These are phyloP conservation scores for Zasmidium citrigriseum DNA, from an alignment of 2,329 filamentous ascomycete species.

Conservation along the genomic window DNA sequence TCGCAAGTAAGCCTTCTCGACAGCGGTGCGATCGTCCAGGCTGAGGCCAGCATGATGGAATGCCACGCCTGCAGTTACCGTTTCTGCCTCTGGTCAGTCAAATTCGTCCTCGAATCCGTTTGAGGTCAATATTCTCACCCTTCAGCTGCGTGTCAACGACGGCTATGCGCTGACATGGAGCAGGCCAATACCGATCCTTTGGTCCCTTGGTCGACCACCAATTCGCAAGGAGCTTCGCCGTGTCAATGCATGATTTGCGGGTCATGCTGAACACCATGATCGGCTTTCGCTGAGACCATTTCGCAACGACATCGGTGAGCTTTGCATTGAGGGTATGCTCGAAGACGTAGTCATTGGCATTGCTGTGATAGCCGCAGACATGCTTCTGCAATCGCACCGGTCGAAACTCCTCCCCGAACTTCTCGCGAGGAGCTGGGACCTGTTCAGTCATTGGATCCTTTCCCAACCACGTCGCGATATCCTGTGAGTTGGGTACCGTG, in stretches of 20 bases:
- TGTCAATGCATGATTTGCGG: conserved; percentile 67
- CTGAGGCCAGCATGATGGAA: conserved; percentile 82
- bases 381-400: conserved; percentile 76
- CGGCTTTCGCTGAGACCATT: conserved; percentile 70
- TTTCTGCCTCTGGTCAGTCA: conserved; percentile 39
- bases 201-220: conserved; percentile 60
- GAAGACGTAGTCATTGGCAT: conserved; percentile 73
- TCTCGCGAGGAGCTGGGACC: conserved; percentile 65
- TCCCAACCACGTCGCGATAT: conserved; percentile 79
- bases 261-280: conserved; percentile 85
- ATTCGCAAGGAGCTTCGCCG: conserved; percentile 67
- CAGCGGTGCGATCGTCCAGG: conserved; percentile 59
- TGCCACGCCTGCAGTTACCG: conserved; percentile 63
- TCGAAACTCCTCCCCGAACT: conserved; percentile 77
- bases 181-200: conserved; percentile 63
- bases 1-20: conserved; percentile 69
- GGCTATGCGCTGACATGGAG: conserved; percentile 52
- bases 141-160: conserved; percentile 64
- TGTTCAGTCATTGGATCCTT: conserved; percentile 61
- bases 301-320: conserved; percentile 66
- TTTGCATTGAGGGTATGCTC: conserved; percentile 68
- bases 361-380: conserved; percentile 69
- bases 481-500: conserved; percentile 78
- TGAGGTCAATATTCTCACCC: conserved; percentile 39
- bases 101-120: conserved; percentile 1